A percentile compares a stretch with the other conserved stretches of the same genome.
Evolutionary conservation across 2,329 filamentous ascomycete genomes (phyloP).

Genomic region (Nannizziopsis barbatae): DNA sequence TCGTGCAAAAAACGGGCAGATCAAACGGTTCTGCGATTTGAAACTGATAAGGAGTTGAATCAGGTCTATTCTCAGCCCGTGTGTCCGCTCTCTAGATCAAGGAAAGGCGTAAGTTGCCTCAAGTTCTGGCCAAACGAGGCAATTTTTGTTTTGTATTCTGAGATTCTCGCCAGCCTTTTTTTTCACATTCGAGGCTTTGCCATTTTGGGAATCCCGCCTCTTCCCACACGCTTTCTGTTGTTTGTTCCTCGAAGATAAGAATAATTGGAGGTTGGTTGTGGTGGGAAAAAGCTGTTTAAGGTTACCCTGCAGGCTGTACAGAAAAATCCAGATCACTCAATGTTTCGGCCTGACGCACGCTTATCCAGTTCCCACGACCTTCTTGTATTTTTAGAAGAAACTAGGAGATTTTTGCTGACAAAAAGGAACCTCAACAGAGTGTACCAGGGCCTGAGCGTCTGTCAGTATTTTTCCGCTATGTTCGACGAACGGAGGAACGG

Average conservation of each 20-base stretch:
- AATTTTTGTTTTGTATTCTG: constrained; percentile 9
- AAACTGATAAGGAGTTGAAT: constrained; percentile 6
- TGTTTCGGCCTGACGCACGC: constrained; percentile 12
- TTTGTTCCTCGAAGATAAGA: too few relatives aligned
- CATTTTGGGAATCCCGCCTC: not conserved
- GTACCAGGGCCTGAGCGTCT: not conserved
- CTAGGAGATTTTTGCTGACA: constrained; percentile 6
- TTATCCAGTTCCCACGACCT: constrained; percentile 7
- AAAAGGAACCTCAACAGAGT: not conserved
- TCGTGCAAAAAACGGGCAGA: not conserved
- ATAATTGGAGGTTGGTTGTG: too few relatives aligned
- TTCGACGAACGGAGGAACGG: constrained; percentile 1
- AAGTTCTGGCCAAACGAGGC: constrained; percentile 6
- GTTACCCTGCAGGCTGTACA: constrained; percentile 2
- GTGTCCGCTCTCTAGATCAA: not conserved
- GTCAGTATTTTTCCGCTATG: constrained; percentile 5
- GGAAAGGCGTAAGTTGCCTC: not conserved
- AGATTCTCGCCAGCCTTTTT: too few relatives aligned
- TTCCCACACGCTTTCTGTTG: too few relatives aligned
- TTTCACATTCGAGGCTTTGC: not conserved
- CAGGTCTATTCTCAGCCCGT: not conserved
- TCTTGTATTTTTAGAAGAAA: constrained; percentile 8
- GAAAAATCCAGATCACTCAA: constrained; percentile 7
- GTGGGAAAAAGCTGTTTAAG: not conserved
- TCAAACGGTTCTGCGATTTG: constrained; percentile 8